Base-by-base conservation (phyloP, 139 green algal genomes). In the Ettlia oleoabundans region DNA sequence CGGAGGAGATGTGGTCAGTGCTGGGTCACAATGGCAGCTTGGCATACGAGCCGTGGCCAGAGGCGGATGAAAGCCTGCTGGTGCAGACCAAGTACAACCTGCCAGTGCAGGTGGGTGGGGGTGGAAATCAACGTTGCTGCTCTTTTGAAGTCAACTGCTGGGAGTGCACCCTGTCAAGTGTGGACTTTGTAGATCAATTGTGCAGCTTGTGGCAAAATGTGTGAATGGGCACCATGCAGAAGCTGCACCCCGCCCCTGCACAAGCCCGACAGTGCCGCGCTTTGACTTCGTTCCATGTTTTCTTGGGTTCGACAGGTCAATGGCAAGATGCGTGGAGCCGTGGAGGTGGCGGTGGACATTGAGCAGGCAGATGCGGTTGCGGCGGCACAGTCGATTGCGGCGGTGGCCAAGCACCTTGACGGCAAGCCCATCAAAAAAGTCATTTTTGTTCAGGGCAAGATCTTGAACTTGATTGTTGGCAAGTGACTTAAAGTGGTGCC, bases 351-450 rank as follows among this genome's bases (percentile, higher is more conserved):
- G 0, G 87, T 90, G 30, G 91, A 90, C 41, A 83, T 85, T 0
- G 55, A 42, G 0, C 86, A 99, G 82, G 94, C 91, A 0, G 92
- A 76, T 5, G 97, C 93, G 32, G 69, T 99, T 63, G 92, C 83
- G 30, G 86, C 90, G 4, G 96, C 93, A 1, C 78, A 37, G 0
- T 61, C 78, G 61, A 9, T 90, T 40, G 33, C 70, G 2, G 88
- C 87, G 30, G 89, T 96, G 58, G 64, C 87, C 35, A 94, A 94
- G 58, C 90, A 70, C 81, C 85, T 94, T 47, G 90, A 91, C 0
- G 95, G 93, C 47, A 96, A 97, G 86, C 78, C 89, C 7, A 81
- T 99, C 40, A 95, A 95, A 71, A 99, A 99, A 88, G 83, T 97
- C 43, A 98, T 99, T 38, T 99, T 94, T 84, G 92, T 97, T 72